Percentiles rank a stretch among this genome's conserved stretches.
Evolutionary conservation across 2,329 filamentous ascomycete species (phyloP).

Genomic region (Exophiala dermatitidis): DNA sequence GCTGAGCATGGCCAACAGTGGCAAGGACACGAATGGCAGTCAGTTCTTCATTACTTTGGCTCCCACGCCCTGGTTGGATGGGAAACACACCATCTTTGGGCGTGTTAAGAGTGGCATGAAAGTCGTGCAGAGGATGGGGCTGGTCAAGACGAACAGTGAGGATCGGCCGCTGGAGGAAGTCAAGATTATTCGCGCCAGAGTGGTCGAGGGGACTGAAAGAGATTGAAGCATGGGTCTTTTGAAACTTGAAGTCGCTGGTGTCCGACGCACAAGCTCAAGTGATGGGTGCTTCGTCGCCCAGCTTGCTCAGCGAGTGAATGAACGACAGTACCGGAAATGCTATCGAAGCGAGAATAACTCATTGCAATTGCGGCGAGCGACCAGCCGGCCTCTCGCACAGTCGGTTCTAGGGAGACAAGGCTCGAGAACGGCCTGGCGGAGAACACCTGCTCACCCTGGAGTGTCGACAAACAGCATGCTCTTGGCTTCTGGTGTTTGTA

Average conservation of each 20-base stretch:
- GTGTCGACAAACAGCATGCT: too few species aligned
- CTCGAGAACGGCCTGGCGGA: too few species aligned
- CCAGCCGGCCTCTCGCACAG: too few species aligned
- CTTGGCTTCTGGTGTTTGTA: too few species aligned
- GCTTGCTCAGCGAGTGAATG: too few species aligned
- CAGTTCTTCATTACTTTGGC: constrained; percentile 96
- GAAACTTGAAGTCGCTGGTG: background rate
- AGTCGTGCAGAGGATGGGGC: constrained; percentile 77
- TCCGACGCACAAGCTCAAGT: background rate
- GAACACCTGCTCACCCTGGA: too few species aligned
- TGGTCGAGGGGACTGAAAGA: constrained; percentile 47
- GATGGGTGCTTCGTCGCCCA: too few species aligned
- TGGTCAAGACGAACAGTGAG: constrained; percentile 74
- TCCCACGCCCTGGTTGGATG: constrained; percentile 91
- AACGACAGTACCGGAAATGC: too few species aligned
- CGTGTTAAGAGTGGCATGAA: constrained; percentile 76
- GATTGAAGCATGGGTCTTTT: background rate
- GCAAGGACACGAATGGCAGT: constrained; percentile 84
- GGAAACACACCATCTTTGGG: constrained; percentile 95
- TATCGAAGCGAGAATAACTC: too few species aligned
- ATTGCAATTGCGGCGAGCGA: too few species aligned
- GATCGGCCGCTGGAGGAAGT: constrained; percentile 78
- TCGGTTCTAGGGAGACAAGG: too few species aligned
- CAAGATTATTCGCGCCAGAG: constrained; percentile 65
- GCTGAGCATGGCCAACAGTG: constrained; percentile 94